Base-by-base conservation (phyloP, 768 basidiomycete species). In the Cystofilobasidium macerans region DNA sequence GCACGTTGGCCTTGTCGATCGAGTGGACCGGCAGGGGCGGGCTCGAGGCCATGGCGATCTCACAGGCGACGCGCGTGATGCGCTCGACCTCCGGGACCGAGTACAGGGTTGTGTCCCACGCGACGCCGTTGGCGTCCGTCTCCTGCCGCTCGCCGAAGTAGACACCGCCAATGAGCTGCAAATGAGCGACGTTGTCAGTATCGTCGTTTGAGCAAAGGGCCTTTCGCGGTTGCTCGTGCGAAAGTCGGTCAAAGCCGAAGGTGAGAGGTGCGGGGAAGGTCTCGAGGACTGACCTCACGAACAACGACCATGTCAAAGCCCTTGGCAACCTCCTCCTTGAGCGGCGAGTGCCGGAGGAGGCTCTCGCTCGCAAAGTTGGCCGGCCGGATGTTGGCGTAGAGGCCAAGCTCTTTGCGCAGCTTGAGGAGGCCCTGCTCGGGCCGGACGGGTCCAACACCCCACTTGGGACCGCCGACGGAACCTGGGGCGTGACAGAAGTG, bases 311-410 rank as follows among this genome's bases (percentile, higher is more conserved):
- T 86, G 76, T 98, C 82, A 12, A 74, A 75, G 54, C 89, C 90
- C 69, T 81, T 81, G 1, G 86, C 94, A 64, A 92, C 79, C 58
- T 86, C 83, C 42, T 87, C 83, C 74, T 87, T 88, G 61, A 99
- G 79, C n/a, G 95, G 95, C 26, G 89, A 89, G 79, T 88, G 82
- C 54, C 82, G 79, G 63, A 99, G 78, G 57, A 99, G 83, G 28
- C 89, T 86, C 57, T 97, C 88, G 11, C 90, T 92, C 0, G 89
- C 91, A 71, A 99, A 91, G 74, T 88, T 89, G 14, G 91, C 89
- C 16, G 95, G 95, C 35, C 95, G 88, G 76, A 99, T 95, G 79
- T 99, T 99, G 75, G 91, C 94, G 78, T 93, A 98, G 57, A 98
- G 83, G 26, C 92, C 94, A 62, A 98, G 85, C 33, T 83, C 84